phyloP scores from a whole-genome alignment of 75 land plant species.

The Picea glauca region DNA sequence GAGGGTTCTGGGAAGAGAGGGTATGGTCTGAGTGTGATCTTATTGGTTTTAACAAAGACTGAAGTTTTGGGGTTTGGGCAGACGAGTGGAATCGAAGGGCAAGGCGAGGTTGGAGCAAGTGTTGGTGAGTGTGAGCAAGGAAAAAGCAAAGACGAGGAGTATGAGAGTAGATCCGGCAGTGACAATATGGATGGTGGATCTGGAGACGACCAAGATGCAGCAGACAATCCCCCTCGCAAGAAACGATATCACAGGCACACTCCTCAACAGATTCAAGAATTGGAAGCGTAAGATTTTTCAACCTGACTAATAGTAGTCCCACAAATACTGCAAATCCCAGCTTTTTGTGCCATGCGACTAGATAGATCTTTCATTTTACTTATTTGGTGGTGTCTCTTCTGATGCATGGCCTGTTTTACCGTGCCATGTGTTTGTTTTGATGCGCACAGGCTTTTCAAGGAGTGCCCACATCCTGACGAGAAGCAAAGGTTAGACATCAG shows the following conservation, averaged over 20 bases:
- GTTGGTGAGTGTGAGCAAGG: slow-evolving; percentile 14
- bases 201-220: slow-evolving; percentile 59
- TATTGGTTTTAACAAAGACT: neutral
- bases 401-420: neutral
- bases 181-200: slow-evolving; percentile 77
- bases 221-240: slow-evolving; percentile 38
- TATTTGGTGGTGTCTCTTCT: neutral
- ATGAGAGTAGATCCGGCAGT: slow-evolving; percentile 88
- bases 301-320: neutral
- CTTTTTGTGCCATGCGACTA: neutral
- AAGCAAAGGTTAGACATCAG: slow-evolving; percentile 85
- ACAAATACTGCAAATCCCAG: neutral
- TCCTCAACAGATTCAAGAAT: slow-evolving; percentile 51
- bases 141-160: slow-evolving; percentile 64
- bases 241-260: slow-evolving; percentile 74
- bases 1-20: neutral
- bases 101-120: slow-evolving; percentile 1
- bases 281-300: slow-evolving; percentile 53
- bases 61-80: neutral
- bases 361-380: neutral
- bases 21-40: neutral
- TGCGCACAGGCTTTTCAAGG: slow-evolving; percentile 70
- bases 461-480: slow-evolving; percentile 95
- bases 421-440: neutral
- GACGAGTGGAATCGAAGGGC: neutral